phyloP scores from a whole-genome alignment of 2,329 filamentous ascomycete genomes.

The Venturiaceae sp. region DNA sequence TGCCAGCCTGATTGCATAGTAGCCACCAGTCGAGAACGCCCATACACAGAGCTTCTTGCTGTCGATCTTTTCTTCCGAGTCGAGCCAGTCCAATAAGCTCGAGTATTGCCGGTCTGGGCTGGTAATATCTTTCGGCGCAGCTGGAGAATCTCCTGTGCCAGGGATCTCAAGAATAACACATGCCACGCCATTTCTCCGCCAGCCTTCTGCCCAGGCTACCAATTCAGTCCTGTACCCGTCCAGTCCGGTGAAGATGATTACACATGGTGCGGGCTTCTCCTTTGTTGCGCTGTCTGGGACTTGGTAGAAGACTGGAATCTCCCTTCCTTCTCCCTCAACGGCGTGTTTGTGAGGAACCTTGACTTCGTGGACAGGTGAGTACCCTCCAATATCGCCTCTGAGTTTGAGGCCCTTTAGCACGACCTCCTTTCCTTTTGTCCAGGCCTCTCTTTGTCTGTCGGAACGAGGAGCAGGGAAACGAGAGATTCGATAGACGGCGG shows the following conservation, averaged over 20 bases:
- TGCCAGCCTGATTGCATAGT: constrained; percentile 47
- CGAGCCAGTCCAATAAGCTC: constrained; percentile 46
- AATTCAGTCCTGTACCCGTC: constrained; percentile 51
- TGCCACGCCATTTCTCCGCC: constrained; percentile 38
- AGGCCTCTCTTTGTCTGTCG: constrained; percentile 48
- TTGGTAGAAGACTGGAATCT: constrained; percentile 57
- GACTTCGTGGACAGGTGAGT: constrained; percentile 49
- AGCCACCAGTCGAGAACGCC: constrained; percentile 50
- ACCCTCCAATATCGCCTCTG: constrained; percentile 27
- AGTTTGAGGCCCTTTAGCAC: constrained; percentile 45
- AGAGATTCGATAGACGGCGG: constrained; percentile 63
- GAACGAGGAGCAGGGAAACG: constrained; percentile 52
- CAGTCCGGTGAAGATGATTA: constrained; percentile 49
- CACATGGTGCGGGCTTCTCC: constrained; percentile 36
- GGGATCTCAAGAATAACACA: constrained; percentile 46
- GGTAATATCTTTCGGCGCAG: constrained; percentile 32
- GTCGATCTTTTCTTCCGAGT: constrained; percentile 36
- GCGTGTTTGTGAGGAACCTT: constrained; percentile 48
- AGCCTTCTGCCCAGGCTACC: constrained; percentile 41
- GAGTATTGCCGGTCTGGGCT: constrained; percentile 45
- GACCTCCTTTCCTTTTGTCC: constrained; percentile 53
- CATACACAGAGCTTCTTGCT: constrained; percentile 39
- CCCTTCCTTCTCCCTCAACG: constrained; percentile 39
- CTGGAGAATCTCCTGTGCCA: constrained; percentile 48
- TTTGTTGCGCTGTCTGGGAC: constrained; percentile 38